Percentiles rank a stretch among this genome's conserved stretches.
Conservation (phyloP, 108 stramenopile species). For the Epithemia pelagica region DNA sequence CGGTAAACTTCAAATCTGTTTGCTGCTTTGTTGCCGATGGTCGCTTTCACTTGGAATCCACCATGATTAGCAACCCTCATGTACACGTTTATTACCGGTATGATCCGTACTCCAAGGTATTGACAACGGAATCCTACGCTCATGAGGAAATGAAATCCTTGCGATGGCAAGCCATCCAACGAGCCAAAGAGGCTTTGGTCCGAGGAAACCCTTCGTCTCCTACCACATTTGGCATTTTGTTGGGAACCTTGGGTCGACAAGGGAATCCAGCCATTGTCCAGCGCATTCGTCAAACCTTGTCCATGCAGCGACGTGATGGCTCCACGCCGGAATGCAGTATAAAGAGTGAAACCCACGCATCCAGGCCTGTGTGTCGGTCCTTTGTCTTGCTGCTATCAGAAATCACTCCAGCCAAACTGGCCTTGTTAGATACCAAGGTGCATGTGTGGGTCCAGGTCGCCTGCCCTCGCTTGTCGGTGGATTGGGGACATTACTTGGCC, state of each 20-base stretch:
- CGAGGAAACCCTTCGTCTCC: too few species aligned
- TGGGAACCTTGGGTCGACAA: constrained; percentile 97
- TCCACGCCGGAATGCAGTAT: too few species aligned
- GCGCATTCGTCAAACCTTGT: constrained; percentile 50
- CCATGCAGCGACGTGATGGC: constrained; percentile 30
- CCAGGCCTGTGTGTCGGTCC: constrained; percentile 5
- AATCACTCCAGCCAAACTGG: constrained; percentile 85
- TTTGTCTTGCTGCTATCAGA: constrained; percentile 89
- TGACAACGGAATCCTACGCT: constrained; percentile 91
- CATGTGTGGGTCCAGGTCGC: constrained; percentile 97
- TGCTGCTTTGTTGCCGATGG: constrained; percentile 97
- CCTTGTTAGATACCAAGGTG: constrained; percentile 48
- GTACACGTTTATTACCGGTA: constrained; percentile 81
- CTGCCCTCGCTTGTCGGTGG: constrained; percentile 94
- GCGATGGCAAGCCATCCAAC: constrained; percentile 56
- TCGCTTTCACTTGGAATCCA: constrained; percentile 96
- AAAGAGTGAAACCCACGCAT: background rate
- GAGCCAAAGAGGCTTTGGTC: constrained; percentile 17
- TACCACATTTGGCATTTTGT: constrained; percentile 59
- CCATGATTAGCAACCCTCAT: constrained; percentile 95
- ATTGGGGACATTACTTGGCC: constrained; percentile 90
- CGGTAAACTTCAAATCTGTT: constrained; percentile 26
- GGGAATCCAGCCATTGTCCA: constrained; percentile 94
- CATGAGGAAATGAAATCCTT: constrained; percentile 77
- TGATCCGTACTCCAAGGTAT: constrained; percentile 90